phyloP scores from a whole-genome alignment of 2,329 filamentous ascomycete species.

The Fusarium sp. region DNA sequence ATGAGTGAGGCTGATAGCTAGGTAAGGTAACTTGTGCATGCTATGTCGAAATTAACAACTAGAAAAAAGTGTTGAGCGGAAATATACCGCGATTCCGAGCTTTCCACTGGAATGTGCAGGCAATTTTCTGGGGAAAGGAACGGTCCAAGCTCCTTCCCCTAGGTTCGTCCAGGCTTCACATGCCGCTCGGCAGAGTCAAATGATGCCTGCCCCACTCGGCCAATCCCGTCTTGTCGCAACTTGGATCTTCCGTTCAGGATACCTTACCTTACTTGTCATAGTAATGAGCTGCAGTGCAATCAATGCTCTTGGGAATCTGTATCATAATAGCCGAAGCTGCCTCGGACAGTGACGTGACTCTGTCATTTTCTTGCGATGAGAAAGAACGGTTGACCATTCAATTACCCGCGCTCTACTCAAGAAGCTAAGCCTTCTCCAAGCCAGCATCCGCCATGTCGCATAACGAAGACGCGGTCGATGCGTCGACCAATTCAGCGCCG shows the following conservation, averaged over 20 bases:
- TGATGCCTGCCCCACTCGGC: conserved; percentile 37
- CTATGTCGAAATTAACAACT: not conserved
- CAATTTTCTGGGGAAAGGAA: conserved; percentile 36
- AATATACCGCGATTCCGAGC: conserved; percentile 21
- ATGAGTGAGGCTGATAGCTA: not conserved
- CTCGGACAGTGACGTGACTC: conserved; percentile 16
- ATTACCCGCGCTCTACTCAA: conserved; percentile 4
- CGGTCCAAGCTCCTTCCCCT: conserved; percentile 16
- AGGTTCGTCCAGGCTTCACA: conserved; percentile 35
- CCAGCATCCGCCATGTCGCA: conserved; percentile 44
- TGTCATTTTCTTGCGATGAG: conserved; percentile 29
- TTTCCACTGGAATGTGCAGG: not conserved
- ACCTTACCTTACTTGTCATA: not conserved
- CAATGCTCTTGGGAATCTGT: conserved; percentile 16
- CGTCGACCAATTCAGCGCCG: conserved; percentile 65
- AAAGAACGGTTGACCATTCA: conserved; percentile 30
- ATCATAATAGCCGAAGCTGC: conserved; percentile 5
- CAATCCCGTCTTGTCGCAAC: conserved; percentile 40
- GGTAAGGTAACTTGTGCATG: not conserved
- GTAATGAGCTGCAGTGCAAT: conserved; percentile 11
- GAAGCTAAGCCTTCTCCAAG: not conserved
- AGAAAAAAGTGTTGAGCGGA: conserved; percentile 27
- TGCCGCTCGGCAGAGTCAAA: conserved; percentile 39
- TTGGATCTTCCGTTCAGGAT: conserved; percentile 16
- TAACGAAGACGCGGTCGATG: conserved; percentile 45